Base-by-base conservation (phyloP, 176 grass and related monocot genomes). In the Aegilops speltoides region DNA sequence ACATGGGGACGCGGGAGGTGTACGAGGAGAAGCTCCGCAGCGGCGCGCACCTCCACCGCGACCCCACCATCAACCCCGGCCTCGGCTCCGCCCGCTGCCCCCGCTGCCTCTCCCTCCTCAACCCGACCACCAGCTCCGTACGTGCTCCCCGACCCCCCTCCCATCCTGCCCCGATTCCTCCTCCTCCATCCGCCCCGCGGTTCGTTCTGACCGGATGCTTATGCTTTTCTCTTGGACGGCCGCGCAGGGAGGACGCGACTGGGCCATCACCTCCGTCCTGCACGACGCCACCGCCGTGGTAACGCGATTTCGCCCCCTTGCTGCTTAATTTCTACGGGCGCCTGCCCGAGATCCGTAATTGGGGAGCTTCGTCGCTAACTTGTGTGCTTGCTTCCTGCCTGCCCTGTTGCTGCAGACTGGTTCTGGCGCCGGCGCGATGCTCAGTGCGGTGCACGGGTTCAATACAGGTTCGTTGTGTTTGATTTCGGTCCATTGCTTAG, bases 1-100 rank as follows among this genome's bases (percentile, higher is more conserved):
- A 4, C 80, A 99, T 99, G 97, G 97, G 97, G 33, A 99, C 97
- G 5, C 89, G 92, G 72, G 89, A 99, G 87, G 97, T 99, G 26
- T 99, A 99, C 87, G 97, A 99, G 87, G 94, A 99, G 94, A 99
- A 96, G 89, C 92, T 96, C 32, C 97, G 92, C 8, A 94, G 80
- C 57, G 97, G 94, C 59, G 93, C 86, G 36, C 84, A 92, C 57
- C 84, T 99, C 56, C 83, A 99, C 71, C 94, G 88, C 59, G 97
- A 99, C 73, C 94, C 97, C 25, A 99, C 97, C 54, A 90, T 99
- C 48, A 94, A 90, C 62, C 97, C 94, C 9, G 97, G 97, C 80
- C 90, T 96, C 11, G 92, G 97, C 29, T 91, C 94, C 26, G 78
- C 94, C 40, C 90, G 92, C 33, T 99, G 94, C 87, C 97, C 97